phyloP scores from a whole-genome alignment of 2,329 filamentous ascomycete species.

The Penicillium freii region DNA sequence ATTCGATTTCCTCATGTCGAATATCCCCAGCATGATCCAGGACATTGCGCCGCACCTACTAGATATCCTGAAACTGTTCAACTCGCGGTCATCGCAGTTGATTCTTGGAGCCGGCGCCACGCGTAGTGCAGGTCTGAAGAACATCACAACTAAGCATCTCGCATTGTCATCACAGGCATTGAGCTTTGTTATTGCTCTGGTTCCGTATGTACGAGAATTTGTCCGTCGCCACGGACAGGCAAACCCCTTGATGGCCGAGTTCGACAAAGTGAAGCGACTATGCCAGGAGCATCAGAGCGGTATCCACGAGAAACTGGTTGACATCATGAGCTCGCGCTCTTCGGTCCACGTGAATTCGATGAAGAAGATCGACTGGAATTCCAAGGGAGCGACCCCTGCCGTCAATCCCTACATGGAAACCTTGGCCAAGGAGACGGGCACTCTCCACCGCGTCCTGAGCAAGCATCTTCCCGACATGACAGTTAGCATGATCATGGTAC shows the following conservation, averaged over 20 bases:
- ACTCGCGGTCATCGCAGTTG: slow-evolving; percentile 92
- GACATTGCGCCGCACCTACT: slow-evolving; percentile 78
- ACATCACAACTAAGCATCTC: slow-evolving; percentile 94
- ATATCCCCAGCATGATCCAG: slow-evolving; percentile 83
- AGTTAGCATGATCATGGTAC: slow-evolving; percentile 78
- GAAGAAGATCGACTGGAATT: slow-evolving; percentile 72
- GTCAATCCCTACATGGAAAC: slow-evolving; percentile 80
- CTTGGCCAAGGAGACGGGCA: slow-evolving; percentile 79
- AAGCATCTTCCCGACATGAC: slow-evolving; percentile 77
- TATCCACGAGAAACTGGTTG: slow-evolving; percentile 88
- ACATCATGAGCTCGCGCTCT: slow-evolving; percentile 83
- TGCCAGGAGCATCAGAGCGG: slow-evolving; percentile 86
- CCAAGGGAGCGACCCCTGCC: slow-evolving; percentile 43
- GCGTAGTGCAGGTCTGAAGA: slow-evolving; percentile 81
- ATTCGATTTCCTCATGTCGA: slow-evolving; percentile 77
- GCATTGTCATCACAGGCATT: slow-evolving; percentile 87
- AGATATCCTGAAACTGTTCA: slow-evolving; percentile 88
- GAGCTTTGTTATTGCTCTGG: slow-evolving; percentile 79
- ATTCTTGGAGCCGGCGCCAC: slow-evolving; percentile 94
- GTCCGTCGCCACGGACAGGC: slow-evolving; percentile 69
- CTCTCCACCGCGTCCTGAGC: slow-evolving; percentile 76
- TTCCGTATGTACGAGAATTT: slow-evolving; percentile 89
- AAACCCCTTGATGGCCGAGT: slow-evolving; percentile 68
- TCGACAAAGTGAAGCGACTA: slow-evolving; percentile 79
- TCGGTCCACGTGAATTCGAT: slow-evolving; percentile 71